Evolutionary conservation across 768 basidiomycete species (phyloP).

Genomic region (Leccinum fibrillosum): DNA sequence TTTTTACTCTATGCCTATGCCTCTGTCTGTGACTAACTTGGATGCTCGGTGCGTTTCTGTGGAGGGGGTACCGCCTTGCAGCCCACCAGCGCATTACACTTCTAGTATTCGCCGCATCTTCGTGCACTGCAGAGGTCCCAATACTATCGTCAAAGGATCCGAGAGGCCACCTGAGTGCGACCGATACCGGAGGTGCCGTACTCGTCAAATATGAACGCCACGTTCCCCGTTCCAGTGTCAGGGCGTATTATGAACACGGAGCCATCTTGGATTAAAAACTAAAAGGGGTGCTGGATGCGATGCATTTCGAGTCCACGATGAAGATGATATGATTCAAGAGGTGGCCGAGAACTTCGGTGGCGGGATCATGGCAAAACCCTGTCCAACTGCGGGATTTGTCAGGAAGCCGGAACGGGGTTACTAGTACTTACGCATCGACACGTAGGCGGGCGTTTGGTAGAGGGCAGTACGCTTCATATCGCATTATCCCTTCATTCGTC

Average conservation of each 20-base stretch:
- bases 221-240: neutral
- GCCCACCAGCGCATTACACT: neutral
- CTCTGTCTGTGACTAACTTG: neutral
- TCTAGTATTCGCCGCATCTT: slow-evolving; percentile 1
- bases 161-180: neutral
- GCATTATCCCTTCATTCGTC: neutral
- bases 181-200: neutral
- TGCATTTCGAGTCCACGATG: neutral
- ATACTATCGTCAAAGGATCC: slow-evolving; percentile 4
- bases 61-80: neutral
- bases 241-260: neutral
- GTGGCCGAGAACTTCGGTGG: neutral
- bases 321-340: neutral
- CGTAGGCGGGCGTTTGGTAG: neutral
- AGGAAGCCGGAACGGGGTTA: slow-evolving; percentile 6
- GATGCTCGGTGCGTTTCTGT: neutral
- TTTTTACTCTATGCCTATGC: slow-evolving; percentile 1
- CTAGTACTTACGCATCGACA: neutral
- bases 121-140: slow-evolving; percentile 9
- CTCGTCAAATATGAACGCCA: neutral
- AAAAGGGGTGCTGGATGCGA: neutral
- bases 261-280: neutral
- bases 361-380: slow-evolving; percentile 8
- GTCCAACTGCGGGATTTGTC: neutral
- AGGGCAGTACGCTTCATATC: neutral